phyloP scores from a whole-genome alignment of 2,329 filamentous ascomycete species.

The Xylariales sp. region DNA sequence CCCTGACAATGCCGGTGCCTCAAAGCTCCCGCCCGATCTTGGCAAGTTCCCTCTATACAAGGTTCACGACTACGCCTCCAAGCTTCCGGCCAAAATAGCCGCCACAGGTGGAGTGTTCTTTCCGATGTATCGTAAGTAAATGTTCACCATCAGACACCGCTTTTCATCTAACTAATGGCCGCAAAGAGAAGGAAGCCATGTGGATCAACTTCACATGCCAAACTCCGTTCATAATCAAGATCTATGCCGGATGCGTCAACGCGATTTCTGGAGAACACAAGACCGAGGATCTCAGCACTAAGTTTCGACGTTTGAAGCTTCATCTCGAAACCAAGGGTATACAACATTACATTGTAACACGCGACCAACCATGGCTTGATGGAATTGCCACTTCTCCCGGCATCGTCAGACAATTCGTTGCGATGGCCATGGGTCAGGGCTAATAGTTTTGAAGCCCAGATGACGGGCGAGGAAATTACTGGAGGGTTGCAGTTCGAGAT shows the following conservation, averaged over 20 bases:
- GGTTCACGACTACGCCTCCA: background rate
- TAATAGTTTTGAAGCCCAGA: slow-evolving; percentile 40
- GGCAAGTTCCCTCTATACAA: background rate
- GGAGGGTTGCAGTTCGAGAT: slow-evolving; percentile 42
- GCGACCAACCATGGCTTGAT: slow-evolving; percentile 34
- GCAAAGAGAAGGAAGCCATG: slow-evolving; percentile 31
- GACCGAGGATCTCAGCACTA: slow-evolving; percentile 16
- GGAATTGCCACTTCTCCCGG: slow-evolving; percentile 31
- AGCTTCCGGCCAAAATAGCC: slow-evolving; percentile 1
- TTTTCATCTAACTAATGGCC: background rate
- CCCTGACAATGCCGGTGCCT: background rate
- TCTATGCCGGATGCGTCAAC: slow-evolving; percentile 36
- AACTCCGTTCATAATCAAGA: slow-evolving; percentile 31
- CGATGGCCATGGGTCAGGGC: slow-evolving; percentile 37
- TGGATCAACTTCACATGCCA: slow-evolving; percentile 29
- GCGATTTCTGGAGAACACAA: slow-evolving; percentile 31
- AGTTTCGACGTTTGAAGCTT: slow-evolving; percentile 4
- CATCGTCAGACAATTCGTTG: slow-evolving; percentile 42
- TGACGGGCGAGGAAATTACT: slow-evolving; percentile 34
- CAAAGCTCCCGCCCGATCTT: background rate
- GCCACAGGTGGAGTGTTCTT: slow-evolving; percentile 8
- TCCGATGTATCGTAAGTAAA: slow-evolving; percentile 7
- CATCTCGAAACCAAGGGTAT: slow-evolving; percentile 11
- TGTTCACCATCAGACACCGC: background rate
- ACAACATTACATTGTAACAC: slow-evolving; percentile 30